These are phyloP conservation scores for Dendrothele bispora DNA, from an alignment of 768 basidiomycete genomes.

Conservation along the genomic window DNA sequence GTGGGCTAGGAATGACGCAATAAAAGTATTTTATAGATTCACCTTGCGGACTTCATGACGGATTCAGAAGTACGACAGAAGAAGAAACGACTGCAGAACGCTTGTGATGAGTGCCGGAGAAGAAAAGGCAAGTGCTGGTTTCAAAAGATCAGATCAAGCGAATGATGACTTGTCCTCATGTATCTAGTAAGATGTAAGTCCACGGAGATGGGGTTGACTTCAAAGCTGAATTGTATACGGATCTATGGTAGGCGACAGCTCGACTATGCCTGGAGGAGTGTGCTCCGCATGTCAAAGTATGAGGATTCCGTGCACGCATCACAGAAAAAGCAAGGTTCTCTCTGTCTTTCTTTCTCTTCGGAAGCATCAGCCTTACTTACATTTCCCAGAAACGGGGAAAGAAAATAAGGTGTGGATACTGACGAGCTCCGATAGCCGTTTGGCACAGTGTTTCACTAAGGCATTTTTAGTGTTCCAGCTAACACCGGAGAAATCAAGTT, in stretches of 20 bases:
- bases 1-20: no score
- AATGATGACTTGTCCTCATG: neutral
- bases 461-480: neutral
- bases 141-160: neutral
- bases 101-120: conserved; percentile 62
- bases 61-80: no score
- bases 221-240: neutral
- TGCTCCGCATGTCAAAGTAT: conserved; percentile 43
- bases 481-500: neutral
- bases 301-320: conserved; percentile 17
- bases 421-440: no score
- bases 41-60: no score
- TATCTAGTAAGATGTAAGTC: conserved; percentile 47
- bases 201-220: neutral
- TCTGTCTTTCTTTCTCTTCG: neutral
- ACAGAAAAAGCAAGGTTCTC: neutral
- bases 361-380: neutral
- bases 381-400: conserved; percentile 5
- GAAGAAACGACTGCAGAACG: conserved; percentile 49
- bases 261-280: conserved; percentile 35
- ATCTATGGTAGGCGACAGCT: conserved; percentile 41
- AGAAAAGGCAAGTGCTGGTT: conserved; percentile 46
- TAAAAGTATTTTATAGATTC: no score
- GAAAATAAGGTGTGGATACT: conserved; percentile 3
- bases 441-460: no score